Percentiles rank a stretch among this genome's conserved stretches.
Conservation (phyloP, 345 rosid genomes). For the Bruguiera sexangula region DNA sequence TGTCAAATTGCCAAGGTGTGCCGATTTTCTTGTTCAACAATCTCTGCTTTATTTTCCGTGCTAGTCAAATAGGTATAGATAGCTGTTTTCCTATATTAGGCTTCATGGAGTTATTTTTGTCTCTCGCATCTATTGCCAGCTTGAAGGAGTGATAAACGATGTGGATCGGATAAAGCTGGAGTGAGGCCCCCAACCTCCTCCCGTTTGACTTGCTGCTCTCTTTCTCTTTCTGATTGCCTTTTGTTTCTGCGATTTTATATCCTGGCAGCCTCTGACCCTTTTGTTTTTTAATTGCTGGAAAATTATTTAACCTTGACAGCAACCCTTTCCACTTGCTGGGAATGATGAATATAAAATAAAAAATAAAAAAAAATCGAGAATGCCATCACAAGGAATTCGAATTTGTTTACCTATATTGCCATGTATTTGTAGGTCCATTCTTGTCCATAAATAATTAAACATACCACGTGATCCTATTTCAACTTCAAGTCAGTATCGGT, state of each 20-base stretch:
- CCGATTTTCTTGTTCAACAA: neutral
- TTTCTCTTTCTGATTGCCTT: neutral
- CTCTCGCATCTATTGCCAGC: constrained; percentile 39
- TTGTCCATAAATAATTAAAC: too few species aligned
- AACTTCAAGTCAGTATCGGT: too few species aligned
- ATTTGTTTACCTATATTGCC: too few species aligned
- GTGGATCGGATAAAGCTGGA: constrained; percentile 81
- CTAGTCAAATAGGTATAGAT: neutral
- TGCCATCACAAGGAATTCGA: too few species aligned
- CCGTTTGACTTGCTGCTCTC: neutral
- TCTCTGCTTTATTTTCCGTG: neutral
- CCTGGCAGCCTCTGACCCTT: neutral
- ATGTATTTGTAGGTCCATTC: too few species aligned
- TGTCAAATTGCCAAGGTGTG: constrained; percentile 90
- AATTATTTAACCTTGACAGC: neutral
- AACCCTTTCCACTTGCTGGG: too few species aligned
- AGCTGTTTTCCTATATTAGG: neutral
- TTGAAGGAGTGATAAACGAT: constrained; percentile 82
- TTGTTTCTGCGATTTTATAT: neutral
- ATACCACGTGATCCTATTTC: too few species aligned
- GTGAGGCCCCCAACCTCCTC: constrained; percentile 22
- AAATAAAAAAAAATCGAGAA: too few species aligned
- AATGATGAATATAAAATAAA: too few species aligned
- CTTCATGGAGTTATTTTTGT: neutral
- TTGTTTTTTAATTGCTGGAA: neutral